Base-by-base conservation (phyloP, 1,139 yeast genomes). In the Candida albicans region DNA sequence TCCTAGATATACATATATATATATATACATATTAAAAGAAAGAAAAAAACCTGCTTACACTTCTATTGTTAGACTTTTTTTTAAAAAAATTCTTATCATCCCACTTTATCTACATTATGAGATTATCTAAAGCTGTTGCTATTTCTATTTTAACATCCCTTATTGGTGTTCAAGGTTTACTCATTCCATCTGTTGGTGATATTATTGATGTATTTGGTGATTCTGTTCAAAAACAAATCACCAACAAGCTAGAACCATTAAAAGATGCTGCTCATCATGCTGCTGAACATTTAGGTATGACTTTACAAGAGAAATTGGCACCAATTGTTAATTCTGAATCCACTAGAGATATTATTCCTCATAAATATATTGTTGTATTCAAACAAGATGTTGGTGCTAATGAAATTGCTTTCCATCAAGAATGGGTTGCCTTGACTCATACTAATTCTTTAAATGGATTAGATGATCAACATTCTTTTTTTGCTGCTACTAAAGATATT, bases 301-400 rank as follows among this genome's bases (percentile, higher is more conserved):
- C 41, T 27, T 47, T 49, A 36, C 28, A 37, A 29, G 58, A 61
- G n/a, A 48, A 52, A n/a, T 62, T 70, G 37, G 75, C 73, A 26
- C 79, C 81, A 26, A 53, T 79, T 39, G 52, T 74, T 51, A 64
- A 70, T 37, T 56, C 69, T 41, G 70, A 67, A 22, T 47, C 51
- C 4, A 71, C 70, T 48, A 68, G 75, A 47, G 77, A 79, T 53
- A 56, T 77, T 42, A 78, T 88, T 54, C 87, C 90, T 41, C 81
- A 87, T 71, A 82, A 86, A 61, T 90, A 87, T 70, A 87, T 88
- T 50, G 87, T 70, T 35, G 89, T 87, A 39, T 81, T 88, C 69
- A 88, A 87, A 73, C 78, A 80, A 41, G 79, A 72, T 42, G 70
- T 81, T 38, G 58, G 75, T 27, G 62, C 70, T 22, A 77, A 78